Evolutionary conservation across 73 alveolate species (phyloP), one percentile per base, ranked within the genome.

Genomic region (Paramecium pentaurelia): DNA sequence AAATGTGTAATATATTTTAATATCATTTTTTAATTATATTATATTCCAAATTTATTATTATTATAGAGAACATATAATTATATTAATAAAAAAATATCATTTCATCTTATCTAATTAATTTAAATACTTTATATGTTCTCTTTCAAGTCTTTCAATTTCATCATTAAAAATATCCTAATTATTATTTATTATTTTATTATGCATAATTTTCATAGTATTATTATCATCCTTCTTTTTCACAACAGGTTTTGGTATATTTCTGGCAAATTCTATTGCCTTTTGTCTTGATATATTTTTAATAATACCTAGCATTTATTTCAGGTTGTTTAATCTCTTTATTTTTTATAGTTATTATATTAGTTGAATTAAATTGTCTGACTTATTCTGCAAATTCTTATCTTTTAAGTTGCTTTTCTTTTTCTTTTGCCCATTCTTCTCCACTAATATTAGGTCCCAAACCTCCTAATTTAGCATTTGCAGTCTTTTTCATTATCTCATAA

Each of bases 371-470:
- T 9, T 47, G 45, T 32, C 92, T 96, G 58, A 97, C 95, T 60
- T 95, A 93, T 64, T 93, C 95, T 51, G 99, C 97, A 93, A 95
- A 97, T 87, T 93, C 95, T 59, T 71, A 51, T 93, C 92, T 86
- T 93, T 92, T 89, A 88, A 92, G 95, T 94, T 80, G 44, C 92
- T 96, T 96, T 60, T 91, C 93, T 88, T 95, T 97, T 68, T 96
- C 96, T 44, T 88, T 75, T 86, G 92, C 95, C 99, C 99, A 97
- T 49, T 97, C 99, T n/a, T 97, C 98, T 0, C 99, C 96, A 28
- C 99, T 98, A 9, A 96, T 95, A 93, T 97, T 97, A 16, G 99
- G 99, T 2, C 99, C 99, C 27, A 97, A 94, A 12, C 99, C 99
- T 45, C 99, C 99, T 93, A 96, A 86, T 68, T 94, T 97, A 8